Conservation (phyloP, 352 stramenopile species). For the Albugo laibachii region DNA sequence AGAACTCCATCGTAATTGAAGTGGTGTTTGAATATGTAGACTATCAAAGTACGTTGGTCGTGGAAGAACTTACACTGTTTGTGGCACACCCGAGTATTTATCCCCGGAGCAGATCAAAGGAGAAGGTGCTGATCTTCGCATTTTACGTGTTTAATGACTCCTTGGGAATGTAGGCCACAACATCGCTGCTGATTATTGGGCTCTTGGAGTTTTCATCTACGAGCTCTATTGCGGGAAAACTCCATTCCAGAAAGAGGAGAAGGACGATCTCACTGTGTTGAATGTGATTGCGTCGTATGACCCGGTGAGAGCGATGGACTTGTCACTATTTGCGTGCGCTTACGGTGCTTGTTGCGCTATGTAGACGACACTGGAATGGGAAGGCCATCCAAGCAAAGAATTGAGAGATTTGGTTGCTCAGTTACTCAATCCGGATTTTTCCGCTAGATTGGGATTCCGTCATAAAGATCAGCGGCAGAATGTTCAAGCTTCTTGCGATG, state of each 20-base stretch:
- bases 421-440: conserved; percentile 34
- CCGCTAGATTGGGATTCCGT: conserved; percentile 29
- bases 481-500: conserved; percentile 26
- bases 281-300: conserved; percentile 67
- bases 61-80: conserved; percentile 71
- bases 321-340: too few species aligned
- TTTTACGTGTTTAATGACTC: not conserved
- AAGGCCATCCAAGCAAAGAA: conserved; percentile 35
- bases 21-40: conserved; percentile 10
- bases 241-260: conserved; percentile 69
- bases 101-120: conserved; percentile 75
- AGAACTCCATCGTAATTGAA: too few species aligned
- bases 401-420: conserved; percentile 50
- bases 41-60: conserved; percentile 73
- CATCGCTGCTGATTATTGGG: conserved; percentile 83
- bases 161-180: conserved; percentile 32
- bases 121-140: conserved; percentile 22
- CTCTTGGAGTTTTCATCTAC: conserved; percentile 87
- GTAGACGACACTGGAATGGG: conserved; percentile 47
- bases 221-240: conserved; percentile 80
- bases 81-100: conserved; percentile 68
- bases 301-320: conserved; percentile 15
- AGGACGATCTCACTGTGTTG: conserved; percentile 76
- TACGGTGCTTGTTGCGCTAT: not conserved
- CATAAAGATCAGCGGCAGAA: conserved; percentile 19